Percentiles rank a stretch among this genome's conserved stretches.
Conservation (phyloP, 2,329 filamentous ascomycete genomes). For the Oidium heveae region DNA sequence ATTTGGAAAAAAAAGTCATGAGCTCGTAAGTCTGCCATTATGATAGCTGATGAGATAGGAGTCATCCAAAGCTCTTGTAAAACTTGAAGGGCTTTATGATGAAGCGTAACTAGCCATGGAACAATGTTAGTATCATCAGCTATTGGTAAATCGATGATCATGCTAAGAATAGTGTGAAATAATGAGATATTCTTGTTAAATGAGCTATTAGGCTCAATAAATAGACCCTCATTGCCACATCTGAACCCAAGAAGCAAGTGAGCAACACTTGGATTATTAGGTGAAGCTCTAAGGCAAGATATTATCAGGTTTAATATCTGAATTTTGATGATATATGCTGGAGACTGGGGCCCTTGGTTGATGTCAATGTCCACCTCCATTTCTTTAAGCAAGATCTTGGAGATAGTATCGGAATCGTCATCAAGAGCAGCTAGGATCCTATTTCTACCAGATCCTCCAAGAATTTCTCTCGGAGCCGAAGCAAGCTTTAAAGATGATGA, state of each 20-base stretch:
- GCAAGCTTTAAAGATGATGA: slow-evolving; percentile 46
- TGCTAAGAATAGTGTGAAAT: slow-evolving; percentile 55
- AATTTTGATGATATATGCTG: slow-evolving; percentile 59
- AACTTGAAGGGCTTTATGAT: slow-evolving; percentile 44
- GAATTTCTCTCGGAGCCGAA: slow-evolving; percentile 5
- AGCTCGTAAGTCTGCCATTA: slow-evolving; percentile 54
- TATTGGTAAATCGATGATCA: slow-evolving; percentile 40
- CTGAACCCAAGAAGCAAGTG: slow-evolving; percentile 76
- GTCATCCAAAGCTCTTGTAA: slow-evolving; percentile 66
- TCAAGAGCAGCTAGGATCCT: slow-evolving; percentile 77
- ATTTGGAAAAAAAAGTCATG: slow-evolving; percentile 61
- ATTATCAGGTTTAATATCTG: slow-evolving; percentile 71
- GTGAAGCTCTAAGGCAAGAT: slow-evolving; percentile 48
- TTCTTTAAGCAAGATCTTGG: slow-evolving; percentile 43
- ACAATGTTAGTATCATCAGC: slow-evolving; percentile 30
- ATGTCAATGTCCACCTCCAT: slow-evolving; percentile 45
- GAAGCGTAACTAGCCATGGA: slow-evolving; percentile 44
- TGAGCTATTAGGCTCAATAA: slow-evolving; percentile 38
- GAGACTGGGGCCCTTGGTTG: slow-evolving; percentile 40
- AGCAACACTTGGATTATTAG: slow-evolving; percentile 61
- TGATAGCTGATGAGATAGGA: slow-evolving; percentile 46
- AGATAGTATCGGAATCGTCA: slow-evolving; percentile 56
- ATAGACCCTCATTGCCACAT: slow-evolving; percentile 45
- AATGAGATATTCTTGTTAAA: slow-evolving; percentile 52
- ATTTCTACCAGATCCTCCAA: slow-evolving; percentile 31